Evolutionary conservation across 2,329 filamentous ascomycete species (phyloP).

Genomic region (Mycosphaerella arachidis): DNA sequence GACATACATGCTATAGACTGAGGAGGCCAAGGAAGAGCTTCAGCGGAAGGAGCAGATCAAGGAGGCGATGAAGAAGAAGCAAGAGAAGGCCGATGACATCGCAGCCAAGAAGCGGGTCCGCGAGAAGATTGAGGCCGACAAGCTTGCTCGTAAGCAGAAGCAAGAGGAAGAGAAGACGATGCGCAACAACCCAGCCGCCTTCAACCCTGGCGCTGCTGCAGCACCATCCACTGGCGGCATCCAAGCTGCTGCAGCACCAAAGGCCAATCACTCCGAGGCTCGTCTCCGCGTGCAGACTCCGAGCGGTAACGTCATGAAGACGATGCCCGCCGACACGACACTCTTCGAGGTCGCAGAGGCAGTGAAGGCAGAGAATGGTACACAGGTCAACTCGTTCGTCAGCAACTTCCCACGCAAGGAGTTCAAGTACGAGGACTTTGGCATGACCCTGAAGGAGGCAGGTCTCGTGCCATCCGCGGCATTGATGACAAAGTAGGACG

Average conservation of each 20-base stretch:
- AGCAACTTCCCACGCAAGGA: conserved; percentile 84
- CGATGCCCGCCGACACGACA: conserved; percentile 81
- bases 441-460: conserved; percentile 87
- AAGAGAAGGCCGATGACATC: conserved; percentile 80
- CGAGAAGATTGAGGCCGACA: conserved; percentile 92
- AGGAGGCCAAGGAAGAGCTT: conserved; percentile 86
- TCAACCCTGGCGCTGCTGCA: conserved; percentile 45
- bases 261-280: conserved; percentile 72
- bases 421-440: conserved; percentile 68
- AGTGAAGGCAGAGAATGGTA: conserved; percentile 65
- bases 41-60: conserved; percentile 86
- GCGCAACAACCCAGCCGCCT: conserved; percentile 66
- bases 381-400: conserved; percentile 69
- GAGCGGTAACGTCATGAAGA: conserved; percentile 76
- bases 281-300: conserved; percentile 75
- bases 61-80: conserved; percentile 77
- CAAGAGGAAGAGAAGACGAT: conserved; percentile 80
- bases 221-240: conserved; percentile 39
- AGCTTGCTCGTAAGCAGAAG: conserved; percentile 79
- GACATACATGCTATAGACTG: conserved; percentile 40
- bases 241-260: conserved; percentile 42
- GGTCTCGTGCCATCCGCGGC: conserved; percentile 88
- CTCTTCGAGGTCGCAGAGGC: conserved; percentile 85
- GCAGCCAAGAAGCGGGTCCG: conserved; percentile 85
- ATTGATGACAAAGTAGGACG: conserved; percentile 39